Evolutionary conservation across 2,329 filamentous ascomycete genomes (phyloP).

Genomic region (Tothia fuscella): DNA sequence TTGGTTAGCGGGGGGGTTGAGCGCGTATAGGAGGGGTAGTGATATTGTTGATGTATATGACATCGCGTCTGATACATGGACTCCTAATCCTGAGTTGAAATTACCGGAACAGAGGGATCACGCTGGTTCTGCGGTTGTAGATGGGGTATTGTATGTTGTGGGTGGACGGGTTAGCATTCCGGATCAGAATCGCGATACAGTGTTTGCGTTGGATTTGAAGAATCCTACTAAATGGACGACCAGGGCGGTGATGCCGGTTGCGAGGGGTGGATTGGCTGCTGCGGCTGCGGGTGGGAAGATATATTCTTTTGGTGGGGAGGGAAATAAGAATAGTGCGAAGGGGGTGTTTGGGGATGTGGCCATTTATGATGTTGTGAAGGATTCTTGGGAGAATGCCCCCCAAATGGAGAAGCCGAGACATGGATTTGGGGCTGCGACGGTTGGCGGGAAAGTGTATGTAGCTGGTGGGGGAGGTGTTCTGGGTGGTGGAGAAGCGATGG

Average conservation of each 20-base stretch:
- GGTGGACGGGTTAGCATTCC: slow-evolving; percentile 15
- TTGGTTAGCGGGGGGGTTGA: slow-evolving; percentile 17
- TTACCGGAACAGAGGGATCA: slow-evolving; percentile 17
- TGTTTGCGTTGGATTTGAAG: slow-evolving; percentile 17
- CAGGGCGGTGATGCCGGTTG: slow-evolving; percentile 16
- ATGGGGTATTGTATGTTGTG: slow-evolving; percentile 17
- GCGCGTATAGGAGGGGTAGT: slow-evolving; percentile 12
- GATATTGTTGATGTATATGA: slow-evolving; percentile 16
- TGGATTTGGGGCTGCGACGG: slow-evolving; percentile 17
- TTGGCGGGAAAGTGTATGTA: slow-evolving; percentile 16
- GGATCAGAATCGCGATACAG: slow-evolving; percentile 15
- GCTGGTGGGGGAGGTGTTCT: slow-evolving; percentile 16
- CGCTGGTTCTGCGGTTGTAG: slow-evolving; percentile 17
- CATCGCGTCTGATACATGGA: slow-evolving; percentile 12
- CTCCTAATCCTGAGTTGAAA: slow-evolving; percentile 11
- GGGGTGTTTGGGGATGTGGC: slow-evolving; percentile 12
- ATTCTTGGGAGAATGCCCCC: slow-evolving; percentile 14
- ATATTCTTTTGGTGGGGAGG: slow-evolving; percentile 20
- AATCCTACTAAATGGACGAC: slow-evolving; percentile 14
- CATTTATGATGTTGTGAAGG: slow-evolving; percentile 15
- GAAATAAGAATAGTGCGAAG: slow-evolving; percentile 12
- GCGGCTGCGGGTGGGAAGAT: slow-evolving; percentile 16
- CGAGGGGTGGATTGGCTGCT: slow-evolving; percentile 16
- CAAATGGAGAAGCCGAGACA: slow-evolving; percentile 18
- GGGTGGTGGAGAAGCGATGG: slow-evolving; percentile 9